Conservation (phyloP, 768 basidiomycete genomes). For the Podaxis sp. region DNA sequence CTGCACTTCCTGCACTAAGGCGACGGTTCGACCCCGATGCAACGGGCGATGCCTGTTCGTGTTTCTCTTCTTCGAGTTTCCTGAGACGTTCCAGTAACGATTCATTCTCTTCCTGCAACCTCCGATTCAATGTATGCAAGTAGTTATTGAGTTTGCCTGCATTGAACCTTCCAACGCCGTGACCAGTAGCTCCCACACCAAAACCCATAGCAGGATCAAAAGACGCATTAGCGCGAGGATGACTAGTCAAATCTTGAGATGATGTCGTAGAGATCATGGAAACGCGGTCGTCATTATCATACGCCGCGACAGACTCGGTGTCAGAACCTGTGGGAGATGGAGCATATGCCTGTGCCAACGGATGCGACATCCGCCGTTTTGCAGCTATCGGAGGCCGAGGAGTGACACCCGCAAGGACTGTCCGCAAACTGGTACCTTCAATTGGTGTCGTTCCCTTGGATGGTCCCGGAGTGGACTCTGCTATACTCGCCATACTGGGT, state of each 20-base stretch:
- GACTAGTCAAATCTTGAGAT: slow-evolving; percentile 84
- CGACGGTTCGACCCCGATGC: slow-evolving; percentile 30
- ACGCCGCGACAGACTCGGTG: slow-evolving; percentile 30
- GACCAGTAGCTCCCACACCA: slow-evolving; percentile 47
- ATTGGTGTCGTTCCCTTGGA: slow-evolving; percentile 13
- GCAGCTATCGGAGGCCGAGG: slow-evolving; percentile 51
- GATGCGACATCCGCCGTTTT: slow-evolving; percentile 54
- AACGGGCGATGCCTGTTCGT: slow-evolving; percentile 23
- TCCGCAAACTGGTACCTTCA: slow-evolving; percentile 35
- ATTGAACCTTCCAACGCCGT: slow-evolving; percentile 78
- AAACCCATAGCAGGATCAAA: slow-evolving; percentile 84
- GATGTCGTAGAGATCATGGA: slow-evolving; percentile 83
- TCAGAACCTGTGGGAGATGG: slow-evolving; percentile 38
- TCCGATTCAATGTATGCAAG: slow-evolving; percentile 79
- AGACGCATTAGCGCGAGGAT: slow-evolving; percentile 80
- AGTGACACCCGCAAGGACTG: slow-evolving; percentile 63
- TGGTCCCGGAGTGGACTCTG: slow-evolving; percentile 33
- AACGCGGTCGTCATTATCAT: slow-evolving; percentile 53
- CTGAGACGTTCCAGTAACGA: slow-evolving; percentile 52
- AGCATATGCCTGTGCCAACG: slow-evolving; percentile 51
- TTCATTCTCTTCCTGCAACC: slow-evolving; percentile 85
- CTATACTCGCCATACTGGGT: slow-evolving; percentile 26
- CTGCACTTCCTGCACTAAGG: slow-evolving; percentile 36
- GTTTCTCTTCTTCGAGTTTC: slow-evolving; percentile 51
- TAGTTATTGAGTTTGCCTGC: slow-evolving; percentile 84